These are phyloP conservation scores for Pleurotus ostreatus DNA, from an alignment of 768 basidiomycete species.

Conservation along the genomic window DNA sequence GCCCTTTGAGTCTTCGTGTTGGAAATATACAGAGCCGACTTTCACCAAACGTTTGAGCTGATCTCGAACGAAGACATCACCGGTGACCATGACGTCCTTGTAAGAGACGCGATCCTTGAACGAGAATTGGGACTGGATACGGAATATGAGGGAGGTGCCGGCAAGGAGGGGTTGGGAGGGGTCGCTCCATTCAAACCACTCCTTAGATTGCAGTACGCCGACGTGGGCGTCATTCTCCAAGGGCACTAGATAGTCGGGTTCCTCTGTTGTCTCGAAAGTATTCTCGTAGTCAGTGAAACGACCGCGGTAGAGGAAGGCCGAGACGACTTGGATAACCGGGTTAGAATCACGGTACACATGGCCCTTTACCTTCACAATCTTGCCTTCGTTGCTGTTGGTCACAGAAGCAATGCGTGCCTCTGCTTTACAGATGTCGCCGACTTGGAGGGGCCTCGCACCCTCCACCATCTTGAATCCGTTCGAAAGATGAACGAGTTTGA, in stretches of 20 bases:
- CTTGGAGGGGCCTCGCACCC: slow-evolving; percentile 70
- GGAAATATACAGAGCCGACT: slow-evolving; percentile 84
- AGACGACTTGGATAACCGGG: slow-evolving; percentile 89
- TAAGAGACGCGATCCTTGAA: slow-evolving; percentile 91
- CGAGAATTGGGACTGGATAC: slow-evolving; percentile 76
- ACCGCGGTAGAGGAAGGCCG: slow-evolving; percentile 96
- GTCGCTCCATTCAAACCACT: slow-evolving; percentile 97
- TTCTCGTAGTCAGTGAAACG: slow-evolving; percentile 91
- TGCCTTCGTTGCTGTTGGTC: slow-evolving; percentile 86
- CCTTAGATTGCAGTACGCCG: slow-evolving; percentile 90
- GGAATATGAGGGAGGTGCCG: slow-evolving; percentile 87
- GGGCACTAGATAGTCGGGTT: slow-evolving; percentile 82
- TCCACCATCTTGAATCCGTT: slow-evolving; percentile 92
- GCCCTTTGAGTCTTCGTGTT: slow-evolving; percentile 82
- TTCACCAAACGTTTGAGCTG: slow-evolving; percentile 85
- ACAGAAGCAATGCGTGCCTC: slow-evolving; percentile 89
- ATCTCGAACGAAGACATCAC: slow-evolving; percentile 84
- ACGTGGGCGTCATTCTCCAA: slow-evolving; percentile 74
- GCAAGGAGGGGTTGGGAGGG: slow-evolving; percentile 70
- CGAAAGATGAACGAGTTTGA: slow-evolving; percentile 95
- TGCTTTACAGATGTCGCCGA: slow-evolving; percentile 86
- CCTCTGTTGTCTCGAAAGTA: slow-evolving; percentile 91
- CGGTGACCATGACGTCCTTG: slow-evolving; percentile 75
- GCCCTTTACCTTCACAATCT: slow-evolving; percentile 89
- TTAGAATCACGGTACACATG: slow-evolving; percentile 71